phyloP scores from a whole-genome alignment of 139 green algal genomes.

The Closterium sp. region DNA sequence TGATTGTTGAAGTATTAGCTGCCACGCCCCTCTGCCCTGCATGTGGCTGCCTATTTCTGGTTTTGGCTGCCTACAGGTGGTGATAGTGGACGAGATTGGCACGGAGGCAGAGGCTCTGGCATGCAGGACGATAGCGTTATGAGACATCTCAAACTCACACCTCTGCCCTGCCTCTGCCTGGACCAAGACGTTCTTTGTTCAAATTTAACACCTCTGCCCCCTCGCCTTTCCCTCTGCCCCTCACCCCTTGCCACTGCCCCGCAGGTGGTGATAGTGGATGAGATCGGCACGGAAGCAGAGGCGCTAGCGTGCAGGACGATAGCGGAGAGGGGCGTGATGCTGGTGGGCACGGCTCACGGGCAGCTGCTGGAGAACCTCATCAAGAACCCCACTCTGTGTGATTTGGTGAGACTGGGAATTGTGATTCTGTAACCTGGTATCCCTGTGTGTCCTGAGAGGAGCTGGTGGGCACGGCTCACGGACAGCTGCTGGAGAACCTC shows the following conservation, averaged over 20 bases:
- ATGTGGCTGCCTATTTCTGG: background rate
- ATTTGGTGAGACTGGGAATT: constrained; percentile 70
- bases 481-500: constrained; percentile 93
- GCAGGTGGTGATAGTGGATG: constrained; percentile 86
- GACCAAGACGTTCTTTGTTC: too few species aligned
- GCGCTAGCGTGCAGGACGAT: constrained; percentile 96
- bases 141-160: constrained; percentile 68
- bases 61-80: constrained; percentile 46
- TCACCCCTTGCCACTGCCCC: background rate
- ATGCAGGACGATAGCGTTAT: constrained; percentile 94
- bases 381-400: constrained; percentile 86
- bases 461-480: constrained; percentile 92
- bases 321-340: constrained; percentile 88
- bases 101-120: constrained; percentile 91
- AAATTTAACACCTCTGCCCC: too few species aligned
- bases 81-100: constrained; percentile 96
- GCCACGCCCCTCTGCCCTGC: background rate
- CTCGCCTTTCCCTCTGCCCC: too few species aligned
- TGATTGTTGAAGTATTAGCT: too few species aligned
- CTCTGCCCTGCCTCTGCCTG: too few species aligned
- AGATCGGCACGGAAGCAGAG: constrained; percentile 96
- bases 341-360: constrained; percentile 94
- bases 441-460: background rate
- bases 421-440: background rate
- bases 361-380: constrained; percentile 96